Base-by-base conservation (phyloP, 208 protist genomes). In the Leishmania amazonensis region DNA sequence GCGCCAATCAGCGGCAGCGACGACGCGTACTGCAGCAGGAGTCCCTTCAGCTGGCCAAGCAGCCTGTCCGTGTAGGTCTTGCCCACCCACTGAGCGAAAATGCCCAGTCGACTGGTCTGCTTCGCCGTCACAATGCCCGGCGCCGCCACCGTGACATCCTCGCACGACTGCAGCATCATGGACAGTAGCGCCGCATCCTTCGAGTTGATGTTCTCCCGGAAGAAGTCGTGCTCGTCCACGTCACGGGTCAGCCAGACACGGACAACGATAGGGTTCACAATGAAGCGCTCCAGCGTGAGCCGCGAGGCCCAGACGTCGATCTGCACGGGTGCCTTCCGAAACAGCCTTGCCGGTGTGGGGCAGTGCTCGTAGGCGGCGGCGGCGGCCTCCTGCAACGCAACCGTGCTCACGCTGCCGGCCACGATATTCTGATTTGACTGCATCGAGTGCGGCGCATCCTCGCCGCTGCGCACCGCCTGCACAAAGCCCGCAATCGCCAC, bases 11-110 rank as follows among this genome's bases (percentile, higher is more conserved):
- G 81, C 21, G 95, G 95, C 53, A 98, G 83, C 67, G 95, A 98
- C 21, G 91, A 90, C 49, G 95, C 95, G 86, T 97, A 98, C 83
- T 98, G 95, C 78, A 97, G 86, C 64, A 96, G 57, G 45, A 98
- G 76, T 3, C 89, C 95, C 42, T 87, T 82, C 40, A 96, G 80
- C 83, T 96, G 93, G 6, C 89, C 62, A 21, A 94, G 73, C 71
- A 97, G 81, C 1, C 83, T 86, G 65, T 95, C 90, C n/a, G 88
- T 81, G 88, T 97, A 98, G 70, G 79, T 85, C 81, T 93, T 88
- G n/a, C 78, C 64, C 3, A 98, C 47, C 93, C 93, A 96, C 87
- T 96, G 85, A 62, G 89, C 31, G 24, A 96, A 86, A 13, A 96
- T 87, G 60, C 83, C 90, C 6, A 94, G 85, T 38, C 89, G 89